Percentiles rank a stretch among this genome's conserved stretches.
Conservation (phyloP, 163 green algal species). For the Scenedesmus sp. region DNA sequence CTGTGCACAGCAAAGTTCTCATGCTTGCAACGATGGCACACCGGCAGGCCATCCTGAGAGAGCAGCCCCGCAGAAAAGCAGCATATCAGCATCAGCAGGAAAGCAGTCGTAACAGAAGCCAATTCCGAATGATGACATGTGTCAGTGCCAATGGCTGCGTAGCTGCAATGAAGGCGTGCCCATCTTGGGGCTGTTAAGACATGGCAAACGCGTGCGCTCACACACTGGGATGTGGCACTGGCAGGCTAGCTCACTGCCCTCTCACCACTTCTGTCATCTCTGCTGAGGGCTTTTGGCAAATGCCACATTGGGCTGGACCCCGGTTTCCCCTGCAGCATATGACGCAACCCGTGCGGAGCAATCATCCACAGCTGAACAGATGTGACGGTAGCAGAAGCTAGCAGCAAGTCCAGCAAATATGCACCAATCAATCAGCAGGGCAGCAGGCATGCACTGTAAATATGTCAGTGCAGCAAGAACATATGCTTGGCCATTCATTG, state of each 20-base stretch:
- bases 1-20: background rate
- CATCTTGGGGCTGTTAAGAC: background rate
- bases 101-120: too few relatives aligned
- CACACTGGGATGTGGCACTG: background rate
- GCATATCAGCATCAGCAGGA: background rate
- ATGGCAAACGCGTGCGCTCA: background rate
- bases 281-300: background rate
- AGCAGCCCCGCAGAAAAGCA: background rate
- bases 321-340: background rate
- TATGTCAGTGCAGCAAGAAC: background rate
- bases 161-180: background rate
- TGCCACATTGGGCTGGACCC: background rate
- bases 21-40: background rate
- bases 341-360: too few relatives aligned
- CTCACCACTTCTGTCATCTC: background rate
- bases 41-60: background rate
- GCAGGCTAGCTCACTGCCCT: too few relatives aligned
- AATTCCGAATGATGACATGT: background rate
- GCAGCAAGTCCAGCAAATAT: too few relatives aligned
- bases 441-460: too few relatives aligned
- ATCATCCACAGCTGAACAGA: too few relatives aligned
- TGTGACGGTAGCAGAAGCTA: too few relatives aligned
- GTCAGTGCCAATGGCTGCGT: background rate
- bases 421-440: too few relatives aligned
- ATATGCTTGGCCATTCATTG: background rate